Evolutionary conservation across 2,329 filamentous ascomycete genomes (phyloP).

Genomic region (Neonectria hederae): DNA sequence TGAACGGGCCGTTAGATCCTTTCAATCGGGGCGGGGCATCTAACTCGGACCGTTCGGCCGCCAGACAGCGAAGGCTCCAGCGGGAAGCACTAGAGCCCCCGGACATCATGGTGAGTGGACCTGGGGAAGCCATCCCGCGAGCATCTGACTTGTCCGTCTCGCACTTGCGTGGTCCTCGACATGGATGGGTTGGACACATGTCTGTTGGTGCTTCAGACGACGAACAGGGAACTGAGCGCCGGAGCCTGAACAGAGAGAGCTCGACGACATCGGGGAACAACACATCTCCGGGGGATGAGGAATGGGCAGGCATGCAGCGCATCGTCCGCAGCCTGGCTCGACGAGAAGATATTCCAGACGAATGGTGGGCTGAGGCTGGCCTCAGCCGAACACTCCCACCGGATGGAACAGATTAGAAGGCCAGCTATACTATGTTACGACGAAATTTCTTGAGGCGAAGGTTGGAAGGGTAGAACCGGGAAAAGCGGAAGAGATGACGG

Average conservation of each 20-base stretch:
- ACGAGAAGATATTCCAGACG: constrained; percentile 80
- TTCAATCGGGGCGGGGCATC: constrained; percentile 19
- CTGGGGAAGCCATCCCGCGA: not conserved
- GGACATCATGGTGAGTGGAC: not conserved
- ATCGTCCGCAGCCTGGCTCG: constrained; percentile 76
- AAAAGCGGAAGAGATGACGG: not conserved
- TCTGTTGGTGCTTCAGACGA: constrained; percentile 43
- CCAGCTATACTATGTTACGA: constrained; percentile 3
- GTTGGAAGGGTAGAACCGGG: not conserved
- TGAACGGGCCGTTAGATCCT: constrained; percentile 1
- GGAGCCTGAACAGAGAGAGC: constrained; percentile 32
- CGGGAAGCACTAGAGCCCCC: not conserved
- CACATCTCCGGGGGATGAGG: constrained; percentile 48
- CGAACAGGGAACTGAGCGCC: constrained; percentile 34
- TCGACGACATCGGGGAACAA: constrained; percentile 32
- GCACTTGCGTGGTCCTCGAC: constrained; percentile 18
- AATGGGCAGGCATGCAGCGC: constrained; percentile 70
- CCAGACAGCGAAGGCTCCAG: constrained; percentile 19
- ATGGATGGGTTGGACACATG: constrained; percentile 41
- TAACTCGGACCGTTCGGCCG: constrained; percentile 12
- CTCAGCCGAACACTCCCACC: constrained; percentile 66
- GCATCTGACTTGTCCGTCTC: constrained; percentile 14
- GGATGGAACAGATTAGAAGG: constrained; percentile 39
- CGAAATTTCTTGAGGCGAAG: constrained; percentile 6
- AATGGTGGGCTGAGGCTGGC: constrained; percentile 81